Conservation (phyloP, 106 monocot species). For the Amphibolis antarctica region DNA sequence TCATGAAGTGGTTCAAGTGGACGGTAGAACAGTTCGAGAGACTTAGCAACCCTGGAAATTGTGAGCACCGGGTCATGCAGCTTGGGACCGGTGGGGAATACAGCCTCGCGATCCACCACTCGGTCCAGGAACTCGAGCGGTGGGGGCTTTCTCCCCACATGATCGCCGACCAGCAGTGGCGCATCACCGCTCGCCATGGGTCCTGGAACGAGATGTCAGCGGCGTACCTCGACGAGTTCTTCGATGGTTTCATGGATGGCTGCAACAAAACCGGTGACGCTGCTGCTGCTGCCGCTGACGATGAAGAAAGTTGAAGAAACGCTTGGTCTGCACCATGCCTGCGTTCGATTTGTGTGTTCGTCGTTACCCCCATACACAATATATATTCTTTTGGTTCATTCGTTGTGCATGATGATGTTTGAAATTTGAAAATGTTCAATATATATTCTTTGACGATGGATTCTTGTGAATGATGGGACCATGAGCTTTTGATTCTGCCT, state of each 20-base stretch:
- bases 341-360: no score
- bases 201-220: conserved; percentile 40
- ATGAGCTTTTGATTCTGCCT: no score
- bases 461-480: no score
- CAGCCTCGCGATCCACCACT: conserved; percentile 77
- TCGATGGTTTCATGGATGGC: conserved; percentile 19
- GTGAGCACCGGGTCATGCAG: conserved; percentile 89
- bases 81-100: conserved; percentile 71
- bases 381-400: no score
- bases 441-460: no score
- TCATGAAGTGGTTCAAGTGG: conserved; percentile 99
- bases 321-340: no score
- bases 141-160: conserved; percentile 87
- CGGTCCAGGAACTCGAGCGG: conserved; percentile 49
- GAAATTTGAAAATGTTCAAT: no score
- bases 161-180: conserved; percentile 79
- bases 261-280: neutral
- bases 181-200: conserved; percentile 34
- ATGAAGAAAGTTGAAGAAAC: neutral
- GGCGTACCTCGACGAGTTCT: conserved; percentile 40
- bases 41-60: conserved; percentile 74
- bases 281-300: no score
- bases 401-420: no score
- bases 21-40: conserved; percentile 86
- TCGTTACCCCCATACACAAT: no score